Conservation (phyloP, 805 yeast genomes). For the Pichia exigua region DNA sequence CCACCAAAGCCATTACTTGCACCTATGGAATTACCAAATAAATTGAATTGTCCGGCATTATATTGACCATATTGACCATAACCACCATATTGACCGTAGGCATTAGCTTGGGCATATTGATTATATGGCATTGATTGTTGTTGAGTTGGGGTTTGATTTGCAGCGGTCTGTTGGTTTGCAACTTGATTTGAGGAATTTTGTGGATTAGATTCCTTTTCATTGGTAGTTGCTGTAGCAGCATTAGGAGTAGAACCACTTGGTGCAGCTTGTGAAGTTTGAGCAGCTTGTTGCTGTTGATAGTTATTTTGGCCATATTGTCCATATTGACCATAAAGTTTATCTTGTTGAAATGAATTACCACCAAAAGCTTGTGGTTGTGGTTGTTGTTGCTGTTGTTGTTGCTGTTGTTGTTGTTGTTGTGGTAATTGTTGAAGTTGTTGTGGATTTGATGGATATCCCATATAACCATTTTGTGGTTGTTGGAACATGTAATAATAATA, state of each 20-base stretch:
- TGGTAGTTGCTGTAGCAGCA: slow-evolving; percentile 11
- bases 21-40: slow-evolving; percentile 7
- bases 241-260: slow-evolving; percentile 5
- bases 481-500: slow-evolving; percentile 23
- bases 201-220: slow-evolving; percentile 12
- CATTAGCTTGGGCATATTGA: slow-evolving; percentile 15
- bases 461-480: slow-evolving; percentile 8
- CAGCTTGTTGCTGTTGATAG: slow-evolving; percentile 11
- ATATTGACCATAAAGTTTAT: slow-evolving; percentile 23
- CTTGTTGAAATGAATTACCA: slow-evolving; percentile 19
- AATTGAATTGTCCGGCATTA: slow-evolving; percentile 6
- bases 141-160: slow-evolving; percentile 9
- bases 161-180: slow-evolving; percentile 1
- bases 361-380: slow-evolving; percentile 18
- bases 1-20: slow-evolving; percentile 3
- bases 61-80: slow-evolving; percentile 8
- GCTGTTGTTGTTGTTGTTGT: slow-evolving; percentile 10
- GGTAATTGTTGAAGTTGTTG: slow-evolving; percentile 18
- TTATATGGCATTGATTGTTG: slow-evolving; percentile 12
- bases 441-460: slow-evolving; percentile 13
- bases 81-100: slow-evolving; percentile 9
- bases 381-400: slow-evolving; percentile 13
- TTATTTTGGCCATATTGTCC: slow-evolving; percentile 20
- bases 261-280: slow-evolving; percentile 1
- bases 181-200: slow-evolving; percentile 12